These are phyloP conservation scores for Globisporangium spinosum DNA, from an alignment of 352 stramenopile species.

Conservation along the genomic window DNA sequence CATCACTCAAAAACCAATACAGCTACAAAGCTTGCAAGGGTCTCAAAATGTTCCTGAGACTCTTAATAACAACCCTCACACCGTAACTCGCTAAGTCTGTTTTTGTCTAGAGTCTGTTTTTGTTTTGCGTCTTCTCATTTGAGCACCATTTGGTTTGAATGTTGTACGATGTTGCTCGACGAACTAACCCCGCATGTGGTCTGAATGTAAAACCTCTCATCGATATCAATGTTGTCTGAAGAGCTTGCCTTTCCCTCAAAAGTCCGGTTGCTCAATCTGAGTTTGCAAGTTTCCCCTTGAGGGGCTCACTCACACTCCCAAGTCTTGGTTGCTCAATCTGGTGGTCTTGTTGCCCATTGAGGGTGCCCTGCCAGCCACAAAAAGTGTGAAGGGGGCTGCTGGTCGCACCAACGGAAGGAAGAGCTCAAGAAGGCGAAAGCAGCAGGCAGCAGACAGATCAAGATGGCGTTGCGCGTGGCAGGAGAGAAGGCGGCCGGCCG, in stretches of 20 bases:
- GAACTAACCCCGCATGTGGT: not conserved
- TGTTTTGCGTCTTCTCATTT: no score
- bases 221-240: not conserved
- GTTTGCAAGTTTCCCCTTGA: not conserved
- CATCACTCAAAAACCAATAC: no score
- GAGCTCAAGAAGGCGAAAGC: not conserved
- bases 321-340: not conserved
- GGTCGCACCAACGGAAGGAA: constrained; percentile 3
- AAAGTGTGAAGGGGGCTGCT: not conserved
- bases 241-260: not conserved
- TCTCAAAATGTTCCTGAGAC: no score
- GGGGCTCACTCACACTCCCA: not conserved
- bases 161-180: not conserved
- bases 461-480: constrained; percentile 78
- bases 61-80: no score
- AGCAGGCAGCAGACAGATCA: constrained; percentile 6
- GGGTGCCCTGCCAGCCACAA: not conserved
- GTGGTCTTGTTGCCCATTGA: not conserved
- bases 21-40: no score
- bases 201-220: not conserved
- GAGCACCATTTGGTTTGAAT: not conserved
- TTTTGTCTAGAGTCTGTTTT: no score
- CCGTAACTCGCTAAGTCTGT: no score
- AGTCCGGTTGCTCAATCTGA: not conserved
- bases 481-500: constrained; percentile 57